Evolutionary conservation across 306 rosid genomes (phyloP).

Genomic region (Phaseolus lunatus): DNA sequence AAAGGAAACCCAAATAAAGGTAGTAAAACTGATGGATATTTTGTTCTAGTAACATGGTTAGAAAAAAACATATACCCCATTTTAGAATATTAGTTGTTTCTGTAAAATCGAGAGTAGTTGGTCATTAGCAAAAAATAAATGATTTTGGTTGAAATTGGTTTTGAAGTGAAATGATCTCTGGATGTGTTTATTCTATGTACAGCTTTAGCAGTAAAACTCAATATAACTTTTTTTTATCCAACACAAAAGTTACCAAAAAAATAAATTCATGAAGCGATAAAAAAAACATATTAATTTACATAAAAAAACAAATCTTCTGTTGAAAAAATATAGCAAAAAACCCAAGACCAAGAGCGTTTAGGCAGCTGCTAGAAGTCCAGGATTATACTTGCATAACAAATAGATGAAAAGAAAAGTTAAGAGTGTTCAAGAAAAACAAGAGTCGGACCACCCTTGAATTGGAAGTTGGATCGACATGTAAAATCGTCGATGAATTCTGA

Average conservation of each 20-base stretch:
- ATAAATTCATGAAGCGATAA: too few species aligned
- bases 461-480: too few species aligned
- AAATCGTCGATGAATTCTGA: neutral
- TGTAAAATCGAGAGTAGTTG: too few species aligned
- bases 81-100: neutral
- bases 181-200: too few species aligned
- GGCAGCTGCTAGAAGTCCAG: neutral
- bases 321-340: neutral
- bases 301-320: neutral
- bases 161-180: neutral
- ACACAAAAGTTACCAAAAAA: too few species aligned
- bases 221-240: neutral
- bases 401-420: neutral
- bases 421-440: neutral
- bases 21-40: too few species aligned
- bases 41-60: too few species aligned
- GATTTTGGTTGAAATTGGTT: neutral
- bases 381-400: neutral
- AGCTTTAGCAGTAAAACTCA: neutral
- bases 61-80: neutral
- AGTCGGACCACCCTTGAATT: neutral
- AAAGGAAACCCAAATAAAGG: too few species aligned
- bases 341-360: neutral
- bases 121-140: too few species aligned
- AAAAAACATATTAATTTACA: too few species aligned